Percentiles rank a stretch among this genome's conserved stretches.
Conservation (phyloP, 116 monocot genomes). For the Phalaenopsis hybrid region DNA sequence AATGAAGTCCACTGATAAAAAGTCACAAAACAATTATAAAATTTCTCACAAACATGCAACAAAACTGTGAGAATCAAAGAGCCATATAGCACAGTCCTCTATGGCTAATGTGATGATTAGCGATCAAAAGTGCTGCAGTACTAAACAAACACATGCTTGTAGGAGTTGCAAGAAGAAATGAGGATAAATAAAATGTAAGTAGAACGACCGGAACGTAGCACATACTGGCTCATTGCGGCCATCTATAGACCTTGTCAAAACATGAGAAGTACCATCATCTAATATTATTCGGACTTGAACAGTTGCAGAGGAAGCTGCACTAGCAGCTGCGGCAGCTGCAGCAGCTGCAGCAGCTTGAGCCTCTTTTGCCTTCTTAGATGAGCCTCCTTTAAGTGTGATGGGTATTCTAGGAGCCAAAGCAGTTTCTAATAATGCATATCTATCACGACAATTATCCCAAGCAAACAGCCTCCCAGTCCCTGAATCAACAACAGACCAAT, state of each 20-base stretch:
- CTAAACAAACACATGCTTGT: neutral
- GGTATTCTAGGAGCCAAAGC: constrained; percentile 78
- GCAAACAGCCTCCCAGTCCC: constrained; percentile 94
- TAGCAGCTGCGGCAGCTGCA: constrained; percentile 95
- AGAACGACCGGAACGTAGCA: neutral
- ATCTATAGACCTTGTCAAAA: constrained; percentile 86
- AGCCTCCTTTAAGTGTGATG: constrained; percentile 65
- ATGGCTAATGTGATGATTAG: neutral
- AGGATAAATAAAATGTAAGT: constrained; percentile 6
- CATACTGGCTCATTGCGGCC: constrained; percentile 92
- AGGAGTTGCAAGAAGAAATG: neutral
- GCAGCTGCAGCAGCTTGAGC: constrained; percentile 92
- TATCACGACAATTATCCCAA: constrained; percentile 98
- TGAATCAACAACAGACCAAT: constrained; percentile 96
- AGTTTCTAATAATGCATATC: constrained; percentile 92
- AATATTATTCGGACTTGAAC: constrained; percentile 96
- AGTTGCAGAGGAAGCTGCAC: constrained; percentile 85
- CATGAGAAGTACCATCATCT: constrained; percentile 96
- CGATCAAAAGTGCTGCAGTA: neutral
- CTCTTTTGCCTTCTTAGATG: constrained; percentile 96
- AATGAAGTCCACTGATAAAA: neutral
- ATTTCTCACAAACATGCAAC: neutral
- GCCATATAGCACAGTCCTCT: neutral
- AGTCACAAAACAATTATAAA: neutral
- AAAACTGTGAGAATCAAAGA: neutral